phyloP scores from a whole-genome alignment of 2,329 filamentous ascomycete genomes.

The Scopulariopsis brevicaulis region DNA sequence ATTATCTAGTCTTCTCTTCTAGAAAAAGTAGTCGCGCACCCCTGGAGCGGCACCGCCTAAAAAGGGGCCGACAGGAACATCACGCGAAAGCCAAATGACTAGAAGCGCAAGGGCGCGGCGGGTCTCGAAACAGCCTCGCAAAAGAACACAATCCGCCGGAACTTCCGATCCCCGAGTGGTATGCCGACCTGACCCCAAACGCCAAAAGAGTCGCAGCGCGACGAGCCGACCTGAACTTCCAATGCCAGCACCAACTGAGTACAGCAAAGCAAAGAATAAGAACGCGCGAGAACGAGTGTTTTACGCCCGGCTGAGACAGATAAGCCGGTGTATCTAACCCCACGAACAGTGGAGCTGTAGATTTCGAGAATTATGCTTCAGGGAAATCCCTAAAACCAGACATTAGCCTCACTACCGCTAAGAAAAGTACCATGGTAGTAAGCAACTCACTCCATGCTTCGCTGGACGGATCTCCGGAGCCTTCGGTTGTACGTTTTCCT shows the following conservation, averaged over 20 bases:
- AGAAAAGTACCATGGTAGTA: neutral
- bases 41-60: neutral
- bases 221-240: neutral
- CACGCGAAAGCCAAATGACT: neutral
- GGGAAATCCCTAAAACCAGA: constrained; percentile 2
- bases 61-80: neutral
- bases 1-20: neutral
- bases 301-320: neutral
- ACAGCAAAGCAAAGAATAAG: neutral
- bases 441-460: constrained; percentile 48
- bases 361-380: neutral
- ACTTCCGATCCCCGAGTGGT: neutral
- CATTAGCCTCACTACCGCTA: neutral
- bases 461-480: constrained; percentile 66
- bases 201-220: neutral
- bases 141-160: neutral
- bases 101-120: neutral
- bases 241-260: neutral
- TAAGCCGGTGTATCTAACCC: neutral
- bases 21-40: neutral
- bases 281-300: neutral
- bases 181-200: constrained; percentile 1
- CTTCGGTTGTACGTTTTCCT: constrained; percentile 77
- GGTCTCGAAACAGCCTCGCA: neutral
- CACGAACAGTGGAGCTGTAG: neutral